phyloP scores from a whole-genome alignment of 495 filamentous ascomycete genomes.

The Penicillium pulvis region DNA sequence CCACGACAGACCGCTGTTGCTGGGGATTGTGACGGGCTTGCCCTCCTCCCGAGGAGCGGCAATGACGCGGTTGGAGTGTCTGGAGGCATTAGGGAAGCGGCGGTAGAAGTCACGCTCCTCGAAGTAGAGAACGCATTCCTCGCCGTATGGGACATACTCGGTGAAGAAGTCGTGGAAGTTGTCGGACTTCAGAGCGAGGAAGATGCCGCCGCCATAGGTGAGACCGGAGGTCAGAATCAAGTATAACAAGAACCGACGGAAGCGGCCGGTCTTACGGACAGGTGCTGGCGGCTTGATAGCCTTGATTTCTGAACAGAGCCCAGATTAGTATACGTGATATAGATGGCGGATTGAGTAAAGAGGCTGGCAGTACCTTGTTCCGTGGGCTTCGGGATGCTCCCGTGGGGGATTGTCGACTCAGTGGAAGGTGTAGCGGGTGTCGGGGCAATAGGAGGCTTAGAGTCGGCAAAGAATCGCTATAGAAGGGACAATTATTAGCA shows the following conservation, averaged over 20 bases:
- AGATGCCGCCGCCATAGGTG: slow-evolving; percentile 84
- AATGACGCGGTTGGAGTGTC: slow-evolving; percentile 49
- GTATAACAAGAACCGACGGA: slow-evolving; percentile 73
- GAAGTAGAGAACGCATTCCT: slow-evolving; percentile 94
- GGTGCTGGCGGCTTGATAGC: slow-evolving; percentile 41
- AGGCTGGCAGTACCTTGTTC: slow-evolving; percentile 45
- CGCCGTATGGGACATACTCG: slow-evolving; percentile 92
- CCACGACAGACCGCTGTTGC: slow-evolving; percentile 83
- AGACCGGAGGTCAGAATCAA: slow-evolving; percentile 71
- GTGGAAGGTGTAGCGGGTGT: slow-evolving; percentile 51
- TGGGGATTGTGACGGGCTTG: slow-evolving; percentile 78
- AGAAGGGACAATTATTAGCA: slow-evolving; percentile 11
- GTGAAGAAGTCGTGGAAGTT: slow-evolving; percentile 99
- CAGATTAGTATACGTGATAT: slow-evolving; percentile 16
- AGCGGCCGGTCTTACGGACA: slow-evolving; percentile 70
- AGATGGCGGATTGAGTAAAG: slow-evolving; percentile 9
- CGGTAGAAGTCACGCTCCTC: slow-evolving; percentile 94
- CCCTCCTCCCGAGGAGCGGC: slow-evolving; percentile 56
- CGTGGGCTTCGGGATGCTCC: slow-evolving; percentile 62
- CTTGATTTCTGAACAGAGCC: slow-evolving; percentile 24
- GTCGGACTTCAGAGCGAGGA: slow-evolving; percentile 88
- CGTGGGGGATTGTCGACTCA: slow-evolving; percentile 57
- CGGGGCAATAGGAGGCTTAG: slow-evolving; percentile 37
- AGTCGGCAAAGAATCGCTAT: slow-evolving; percentile 50
- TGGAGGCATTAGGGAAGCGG: slow-evolving; percentile 77